Base-by-base conservation (phyloP, 1,139 yeast species). In the Waltiozyma sp. region DNA sequence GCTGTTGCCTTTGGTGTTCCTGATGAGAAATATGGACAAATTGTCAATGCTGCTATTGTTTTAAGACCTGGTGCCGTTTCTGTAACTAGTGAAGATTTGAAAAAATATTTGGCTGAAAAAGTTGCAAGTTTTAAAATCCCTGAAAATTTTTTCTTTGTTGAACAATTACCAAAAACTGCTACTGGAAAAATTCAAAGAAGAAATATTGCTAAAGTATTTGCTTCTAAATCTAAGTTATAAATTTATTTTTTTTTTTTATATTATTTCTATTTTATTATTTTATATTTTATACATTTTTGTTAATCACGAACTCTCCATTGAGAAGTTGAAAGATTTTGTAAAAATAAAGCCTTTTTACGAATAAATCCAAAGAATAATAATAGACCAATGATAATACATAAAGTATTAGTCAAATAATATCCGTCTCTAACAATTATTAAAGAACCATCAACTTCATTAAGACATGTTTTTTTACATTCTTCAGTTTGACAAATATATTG, bases 111-210 rank as follows among this genome's bases (percentile, higher is more conserved):
- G 59, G 56, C 58, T 15, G 61, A 58, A 13, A 70, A 67, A 51
- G 61, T 77, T 4, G 66, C 82, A 28, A 58, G 65, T 42, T 79
- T 76, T 63, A 79, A 79, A 60, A 64, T 79, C 18, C 86, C 86
- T 1, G 63, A 60, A 26, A 67, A 65, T 59, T 66, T 77, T 40
- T 75, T 66, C 57, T 73, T 79, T 52, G 75, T 79, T n/a, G 72
- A 76, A 21, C 63, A 65, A 33, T 66, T 79, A 59, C 86, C 86
- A 49, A 79, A 79, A 66, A 77, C 84, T 2, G 80, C 86, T 3
- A 79, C 86, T 1, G 86, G 86, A 34, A 79, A 79, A 65, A 75
- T 79, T 43, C 84, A 79, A 59, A 66, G 86, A 53, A 64, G 82
- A 46, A 69, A 69, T 48, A 73, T 79, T 52, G 81, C 80, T 2